Percentiles rank a stretch among this genome's conserved stretches.
Conservation (phyloP, 2,329 filamentous ascomycete genomes). For the Neofusicoccum cordaticola region DNA sequence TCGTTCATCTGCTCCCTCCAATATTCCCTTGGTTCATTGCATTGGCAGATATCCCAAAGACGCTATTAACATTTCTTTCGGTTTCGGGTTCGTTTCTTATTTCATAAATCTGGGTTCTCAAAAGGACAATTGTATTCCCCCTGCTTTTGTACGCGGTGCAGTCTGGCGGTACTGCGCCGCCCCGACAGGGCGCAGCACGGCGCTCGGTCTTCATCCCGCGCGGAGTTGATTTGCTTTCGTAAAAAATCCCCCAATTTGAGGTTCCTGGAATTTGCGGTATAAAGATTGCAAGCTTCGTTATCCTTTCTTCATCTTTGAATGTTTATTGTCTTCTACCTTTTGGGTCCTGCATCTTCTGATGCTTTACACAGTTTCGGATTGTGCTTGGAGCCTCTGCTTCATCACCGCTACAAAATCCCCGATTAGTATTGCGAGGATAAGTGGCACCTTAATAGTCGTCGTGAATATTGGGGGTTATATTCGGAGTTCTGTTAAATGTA, state of each 20-base stretch:
- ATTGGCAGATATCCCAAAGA: conserved; percentile 14
- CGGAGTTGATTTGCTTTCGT: conserved; percentile 2
- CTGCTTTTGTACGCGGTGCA: not conserved
- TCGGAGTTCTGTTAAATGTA: not conserved
- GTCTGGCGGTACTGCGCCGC: not conserved
- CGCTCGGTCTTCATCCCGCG: not conserved
- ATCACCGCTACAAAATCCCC: not conserved
- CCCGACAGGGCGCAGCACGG: not conserved
- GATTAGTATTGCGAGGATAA: not conserved
- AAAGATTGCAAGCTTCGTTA: conserved; percentile 5
- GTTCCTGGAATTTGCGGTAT: not conserved
- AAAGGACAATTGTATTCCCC: conserved; percentile 10
- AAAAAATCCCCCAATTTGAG: not conserved
- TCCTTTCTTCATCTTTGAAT: not conserved
- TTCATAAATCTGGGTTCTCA: not conserved
- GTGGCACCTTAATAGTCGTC: not conserved
- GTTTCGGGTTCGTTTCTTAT: not conserved
- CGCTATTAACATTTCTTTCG: not conserved
- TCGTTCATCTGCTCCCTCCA: not conserved
- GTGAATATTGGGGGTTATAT: not conserved
- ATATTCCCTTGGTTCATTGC: conserved; percentile 2
- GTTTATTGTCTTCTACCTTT: not conserved
- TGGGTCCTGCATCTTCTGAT: not conserved
- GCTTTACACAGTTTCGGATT: not conserved
- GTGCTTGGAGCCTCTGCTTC: not conserved